Percentiles rank a stretch among this genome's conserved stretches.
phyloP scores from a whole-genome alignment of 192 early-diverging fungal species.

The Backusella westeae region DNA sequence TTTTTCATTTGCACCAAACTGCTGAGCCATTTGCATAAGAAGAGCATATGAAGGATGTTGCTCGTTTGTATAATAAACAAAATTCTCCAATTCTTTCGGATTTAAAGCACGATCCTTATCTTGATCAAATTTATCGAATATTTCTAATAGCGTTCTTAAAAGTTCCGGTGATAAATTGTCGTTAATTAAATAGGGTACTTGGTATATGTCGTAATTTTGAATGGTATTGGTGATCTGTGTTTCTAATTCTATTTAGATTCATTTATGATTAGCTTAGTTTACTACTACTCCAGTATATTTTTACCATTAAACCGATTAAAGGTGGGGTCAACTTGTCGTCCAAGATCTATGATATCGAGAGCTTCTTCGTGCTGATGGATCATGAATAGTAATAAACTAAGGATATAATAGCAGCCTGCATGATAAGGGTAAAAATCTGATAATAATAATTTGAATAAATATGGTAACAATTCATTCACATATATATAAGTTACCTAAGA shows the following conservation, averaged over 20 bases:
- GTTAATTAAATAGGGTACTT: not conserved
- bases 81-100: not conserved
- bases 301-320: not conserved
- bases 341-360: not conserved
- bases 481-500: not conserved
- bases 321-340: not conserved
- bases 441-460: not conserved
- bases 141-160: not conserved
- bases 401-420: constrained; percentile 5
- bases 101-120: not conserved
- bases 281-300: not conserved
- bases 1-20: constrained; percentile 1
- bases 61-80: not conserved
- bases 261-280: not conserved
- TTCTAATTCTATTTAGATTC: not conserved
- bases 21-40: not conserved
- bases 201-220: not conserved
- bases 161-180: not conserved
- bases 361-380: not conserved
- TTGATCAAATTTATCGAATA: constrained; percentile 8
- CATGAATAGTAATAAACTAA: constrained; percentile 3
- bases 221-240: not conserved
- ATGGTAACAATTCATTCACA: not conserved
- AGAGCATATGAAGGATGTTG: not conserved
- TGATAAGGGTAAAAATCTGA: not conserved